These are phyloP conservation scores for Aspergillus ochraceus DNA, from an alignment of 2,329 filamentous ascomycete species.

Conservation along the genomic window DNA sequence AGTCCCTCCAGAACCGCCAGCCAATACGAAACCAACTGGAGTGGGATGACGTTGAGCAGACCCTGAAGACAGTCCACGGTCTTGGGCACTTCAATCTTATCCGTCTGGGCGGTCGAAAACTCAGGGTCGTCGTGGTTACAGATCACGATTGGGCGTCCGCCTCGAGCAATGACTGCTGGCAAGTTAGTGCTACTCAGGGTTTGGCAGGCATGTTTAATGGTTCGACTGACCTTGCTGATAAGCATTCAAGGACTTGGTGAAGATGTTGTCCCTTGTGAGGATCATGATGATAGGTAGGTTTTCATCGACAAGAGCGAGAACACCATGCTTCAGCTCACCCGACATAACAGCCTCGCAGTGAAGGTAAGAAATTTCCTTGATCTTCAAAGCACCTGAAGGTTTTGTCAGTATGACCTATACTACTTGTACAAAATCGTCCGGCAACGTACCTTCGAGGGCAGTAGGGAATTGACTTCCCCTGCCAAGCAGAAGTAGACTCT, in stretches of 20 bases:
- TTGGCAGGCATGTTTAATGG: slow-evolving; percentile 10
- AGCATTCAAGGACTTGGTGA: slow-evolving; percentile 98
- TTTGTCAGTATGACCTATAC: slow-evolving; percentile 12
- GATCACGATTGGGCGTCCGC: slow-evolving; percentile 96
- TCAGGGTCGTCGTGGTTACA: slow-evolving; percentile 90
- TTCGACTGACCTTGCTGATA: slow-evolving; percentile 81
- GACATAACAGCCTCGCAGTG: slow-evolving; percentile 99
- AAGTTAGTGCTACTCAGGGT: slow-evolving; percentile 27
- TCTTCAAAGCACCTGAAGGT: slow-evolving; percentile 77
- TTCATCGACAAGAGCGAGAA: slow-evolving; percentile 94
- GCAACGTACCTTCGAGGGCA: slow-evolving; percentile 74
- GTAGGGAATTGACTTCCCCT: slow-evolving; percentile 94
- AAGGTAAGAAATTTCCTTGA: slow-evolving; percentile 99
- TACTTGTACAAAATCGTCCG: slow-evolving; percentile 12
- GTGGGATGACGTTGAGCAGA: slow-evolving; percentile 93
- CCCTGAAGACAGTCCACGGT: slow-evolving; percentile 95
- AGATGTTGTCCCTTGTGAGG: slow-evolving; percentile 90
- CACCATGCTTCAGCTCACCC: slow-evolving; percentile 98
- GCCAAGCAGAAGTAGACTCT: slow-evolving; percentile 88
- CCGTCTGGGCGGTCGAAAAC: slow-evolving; percentile 82
- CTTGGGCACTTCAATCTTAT: slow-evolving; percentile 96
- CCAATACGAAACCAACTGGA: slow-evolving; percentile 99
- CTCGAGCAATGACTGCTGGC: slow-evolving; percentile 79
- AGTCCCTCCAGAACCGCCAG: slow-evolving; percentile 92
- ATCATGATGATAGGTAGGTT: slow-evolving; percentile 99